Conservation (phyloP, 345 rosid species). For the Triadica sebifera region DNA sequence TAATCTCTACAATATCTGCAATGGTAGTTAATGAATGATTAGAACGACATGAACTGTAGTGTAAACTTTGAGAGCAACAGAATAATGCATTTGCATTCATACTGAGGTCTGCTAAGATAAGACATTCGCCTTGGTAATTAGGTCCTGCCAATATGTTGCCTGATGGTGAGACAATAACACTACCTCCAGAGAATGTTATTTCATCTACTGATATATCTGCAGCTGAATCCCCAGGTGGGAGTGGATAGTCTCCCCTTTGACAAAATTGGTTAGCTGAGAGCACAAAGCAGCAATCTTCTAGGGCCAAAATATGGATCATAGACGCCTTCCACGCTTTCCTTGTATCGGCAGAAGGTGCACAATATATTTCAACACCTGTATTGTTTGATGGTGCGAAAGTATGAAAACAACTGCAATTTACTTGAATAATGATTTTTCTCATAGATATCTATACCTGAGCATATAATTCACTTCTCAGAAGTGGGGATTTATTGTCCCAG, state of each 20-base stretch:
- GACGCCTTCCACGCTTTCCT: constrained; percentile 21
- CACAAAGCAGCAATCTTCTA: constrained; percentile 34
- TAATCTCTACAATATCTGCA: constrained; percentile 19
- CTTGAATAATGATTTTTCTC: not conserved
- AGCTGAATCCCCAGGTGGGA: not conserved
- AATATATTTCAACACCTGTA: constrained; percentile 31
- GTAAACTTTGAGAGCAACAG: not conserved
- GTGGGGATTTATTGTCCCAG: constrained; percentile 27
- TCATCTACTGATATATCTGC: not conserved
- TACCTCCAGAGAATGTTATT: constrained; percentile 20
- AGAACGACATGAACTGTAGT: too few relatives aligned
- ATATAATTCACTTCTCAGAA: constrained; percentile 23
- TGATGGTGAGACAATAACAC: constrained; percentile 27
- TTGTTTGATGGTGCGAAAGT: not conserved
- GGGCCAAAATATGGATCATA: constrained; percentile 19
- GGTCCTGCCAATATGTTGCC: constrained; percentile 27
- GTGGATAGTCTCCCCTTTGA: constrained; percentile 14
- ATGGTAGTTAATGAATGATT: not conserved
- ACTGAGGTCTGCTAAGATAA: constrained; percentile 27
- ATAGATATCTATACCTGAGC: constrained; percentile 3
- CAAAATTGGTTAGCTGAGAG: constrained; percentile 29
- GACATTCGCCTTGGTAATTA: constrained; percentile 24
- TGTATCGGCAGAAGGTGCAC: constrained; percentile 26
- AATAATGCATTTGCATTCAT: not conserved
- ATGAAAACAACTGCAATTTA: not conserved